A percentile compares a stretch with the other conserved stretches of the same genome.
Conservation (phyloP, 208 protist species). For the Acanthamoeba culbertsoni region DNA sequence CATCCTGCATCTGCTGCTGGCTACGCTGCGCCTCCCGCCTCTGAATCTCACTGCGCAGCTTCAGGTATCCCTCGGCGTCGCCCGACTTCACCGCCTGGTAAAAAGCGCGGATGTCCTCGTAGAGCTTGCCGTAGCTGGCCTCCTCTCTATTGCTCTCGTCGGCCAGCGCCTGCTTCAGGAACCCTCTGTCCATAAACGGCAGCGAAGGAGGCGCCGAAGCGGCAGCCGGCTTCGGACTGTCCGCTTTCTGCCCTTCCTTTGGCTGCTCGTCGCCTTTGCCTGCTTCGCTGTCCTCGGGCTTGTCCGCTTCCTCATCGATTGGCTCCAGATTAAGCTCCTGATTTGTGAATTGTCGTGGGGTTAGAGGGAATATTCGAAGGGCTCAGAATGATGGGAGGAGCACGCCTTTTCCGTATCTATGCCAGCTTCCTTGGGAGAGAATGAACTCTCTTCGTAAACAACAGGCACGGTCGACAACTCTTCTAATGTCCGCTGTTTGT, state of each 20-base stretch:
- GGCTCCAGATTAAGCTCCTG: slow-evolving; percentile 44
- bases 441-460: background rate
- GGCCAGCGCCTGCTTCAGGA: background rate
- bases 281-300: background rate
- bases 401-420: slow-evolving; percentile 18
- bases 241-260: background rate
- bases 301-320: background rate
- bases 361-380: background rate
- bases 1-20: background rate
- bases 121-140: slow-evolving; percentile 44
- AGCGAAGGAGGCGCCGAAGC: background rate
- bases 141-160: slow-evolving; percentile 55
- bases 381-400: background rate
- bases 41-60: background rate
- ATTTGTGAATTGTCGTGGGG: background rate
- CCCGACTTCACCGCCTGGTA: background rate
- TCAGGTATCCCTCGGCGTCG: background rate
- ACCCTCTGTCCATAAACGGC: slow-evolving; percentile 26
- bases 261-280: background rate
- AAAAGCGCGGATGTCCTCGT: slow-evolving; percentile 40
- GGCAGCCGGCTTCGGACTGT: too few relatives aligned
- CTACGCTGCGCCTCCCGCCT: background rate
- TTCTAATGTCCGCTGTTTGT: background rate
- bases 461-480: background rate
- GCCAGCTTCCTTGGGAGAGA: background rate